Evolutionary conservation across 192 early-diverging fungal species (phyloP).

Genomic region (Linnemannia zychae): DNA sequence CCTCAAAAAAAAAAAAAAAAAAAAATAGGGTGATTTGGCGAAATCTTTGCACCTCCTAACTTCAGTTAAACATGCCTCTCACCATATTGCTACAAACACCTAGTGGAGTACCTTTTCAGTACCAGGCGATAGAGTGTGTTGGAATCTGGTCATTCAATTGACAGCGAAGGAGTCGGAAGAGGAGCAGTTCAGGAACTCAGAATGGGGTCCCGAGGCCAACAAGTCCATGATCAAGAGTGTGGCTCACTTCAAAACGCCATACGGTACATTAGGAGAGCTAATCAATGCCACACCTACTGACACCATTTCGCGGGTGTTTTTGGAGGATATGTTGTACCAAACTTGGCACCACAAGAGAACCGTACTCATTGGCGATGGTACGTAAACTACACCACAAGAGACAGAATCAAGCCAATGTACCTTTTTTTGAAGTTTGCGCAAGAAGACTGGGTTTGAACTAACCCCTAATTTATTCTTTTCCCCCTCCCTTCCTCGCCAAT

Average conservation of each 20-base stretch:
- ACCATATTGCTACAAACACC: background rate
- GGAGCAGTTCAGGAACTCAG: slow-evolving; percentile 7
- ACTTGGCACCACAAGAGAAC: slow-evolving; percentile 9
- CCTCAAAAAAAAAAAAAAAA: background rate
- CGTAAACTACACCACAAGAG: background rate
- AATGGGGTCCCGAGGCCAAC: slow-evolving; percentile 18
- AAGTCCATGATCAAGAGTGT: slow-evolving; percentile 8
- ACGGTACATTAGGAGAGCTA: slow-evolving; percentile 6
- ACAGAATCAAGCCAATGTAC: background rate
- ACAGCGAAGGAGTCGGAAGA: background rate
- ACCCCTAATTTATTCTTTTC: background rate
- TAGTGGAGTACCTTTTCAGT: background rate
- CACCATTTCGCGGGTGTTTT: background rate
- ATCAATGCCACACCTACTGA: slow-evolving; percentile 17
- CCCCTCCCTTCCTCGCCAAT: background rate
- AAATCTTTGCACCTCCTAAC: background rate
- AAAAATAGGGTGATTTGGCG: background rate
- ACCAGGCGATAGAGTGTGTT: slow-evolving; percentile 9
- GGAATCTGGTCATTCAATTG: slow-evolving; percentile 4
- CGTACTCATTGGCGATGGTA: slow-evolving; percentile 21
- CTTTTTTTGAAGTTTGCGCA: background rate
- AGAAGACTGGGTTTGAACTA: background rate
- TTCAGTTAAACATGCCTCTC: background rate
- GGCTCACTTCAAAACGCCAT: slow-evolving; percentile 3
- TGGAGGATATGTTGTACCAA: slow-evolving; percentile 21